These are phyloP conservation scores for Neurospora tetraspora DNA, from an alignment of 495 filamentous ascomycete species.

Conservation along the genomic window DNA sequence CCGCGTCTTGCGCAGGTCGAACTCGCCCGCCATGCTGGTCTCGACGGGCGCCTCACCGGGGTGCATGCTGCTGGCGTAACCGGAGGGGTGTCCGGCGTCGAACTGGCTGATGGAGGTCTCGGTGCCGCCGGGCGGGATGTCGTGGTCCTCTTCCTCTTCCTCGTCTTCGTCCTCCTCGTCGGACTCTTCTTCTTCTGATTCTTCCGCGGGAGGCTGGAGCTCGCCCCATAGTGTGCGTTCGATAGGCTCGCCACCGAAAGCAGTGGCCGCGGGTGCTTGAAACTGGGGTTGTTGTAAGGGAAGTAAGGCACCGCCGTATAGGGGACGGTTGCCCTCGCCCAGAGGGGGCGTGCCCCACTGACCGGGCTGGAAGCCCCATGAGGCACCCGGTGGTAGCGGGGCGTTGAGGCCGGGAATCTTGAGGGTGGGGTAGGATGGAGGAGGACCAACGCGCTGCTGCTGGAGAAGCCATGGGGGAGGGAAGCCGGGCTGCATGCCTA, in stretches of 20 bases:
- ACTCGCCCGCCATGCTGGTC: conserved; percentile 72
- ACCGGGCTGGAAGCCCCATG: conserved; percentile 92
- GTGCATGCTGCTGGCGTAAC: conserved; percentile 68
- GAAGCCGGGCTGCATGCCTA: conserved; percentile 88
- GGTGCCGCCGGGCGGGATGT: conserved; percentile 44
- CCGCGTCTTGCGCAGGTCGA: conserved; percentile 81
- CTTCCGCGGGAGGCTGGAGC: conserved; percentile 73
- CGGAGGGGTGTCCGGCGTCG: conserved; percentile 59
- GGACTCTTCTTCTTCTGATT: conserved; percentile 70
- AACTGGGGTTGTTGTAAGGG: conserved; percentile 6
- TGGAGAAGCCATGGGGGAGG: conserved; percentile 97
- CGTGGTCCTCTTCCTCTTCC: conserved; percentile 53
- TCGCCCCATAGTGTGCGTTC: conserved; percentile 91
- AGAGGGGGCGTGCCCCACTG: conserved; percentile 94
- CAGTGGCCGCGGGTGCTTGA: conserved; percentile 23
- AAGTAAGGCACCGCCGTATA: conserved; percentile 86
- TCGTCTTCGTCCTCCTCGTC: conserved; percentile 63
- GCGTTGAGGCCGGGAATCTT: conserved; percentile 93
- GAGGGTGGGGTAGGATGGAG: conserved; percentile 83
- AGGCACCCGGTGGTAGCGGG: conserved; percentile 84
- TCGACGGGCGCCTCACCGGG: conserved; percentile 34
- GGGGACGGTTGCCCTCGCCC: conserved; percentile 79
- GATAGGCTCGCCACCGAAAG: conserved; percentile 63
- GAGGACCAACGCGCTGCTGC: conserved; percentile 86
- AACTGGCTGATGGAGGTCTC: conserved; percentile 61